Evolutionary conservation across 306 rosid genomes (phyloP), one percentile per base, ranked within the genome.

Genomic region (Cicer pinnatifidum): DNA sequence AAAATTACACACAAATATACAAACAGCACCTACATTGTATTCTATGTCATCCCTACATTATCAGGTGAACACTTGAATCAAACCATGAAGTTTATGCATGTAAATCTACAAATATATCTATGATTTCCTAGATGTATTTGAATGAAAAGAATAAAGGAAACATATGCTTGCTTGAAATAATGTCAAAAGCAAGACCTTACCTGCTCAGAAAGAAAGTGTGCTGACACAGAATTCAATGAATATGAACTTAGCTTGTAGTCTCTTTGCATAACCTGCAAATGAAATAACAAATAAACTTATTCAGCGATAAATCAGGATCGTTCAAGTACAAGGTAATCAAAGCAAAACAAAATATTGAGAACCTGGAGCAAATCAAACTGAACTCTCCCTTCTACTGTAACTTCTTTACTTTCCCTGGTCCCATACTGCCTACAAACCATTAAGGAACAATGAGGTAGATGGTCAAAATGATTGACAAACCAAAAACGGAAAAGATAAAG

Each of bases 331-430:
- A 5, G 69, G 81, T 47, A 78, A 73, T 63, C 72, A 65, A 72
- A 68, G 67, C 69, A 78, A 80, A 77, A 71, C 51, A 70, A 16
- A 38, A 67, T 53, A 47, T 53, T 23, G 62, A 77, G 71, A 72
- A 94, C 99, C 99, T 94, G 99, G 76, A 94, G 91, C 86, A 94
- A 83, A 84, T 94, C 99, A 83, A 94, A 94, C 78, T 94, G 99
- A 80, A 94, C 99, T 84, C 99, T 84, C 82, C 99, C 99, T 81
- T 94, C 97, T 65, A 94, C 72, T 28, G 95, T 69, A 51, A 94
- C 92, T 83, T 94, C 99, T 84, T 94, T 94, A 73, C 99, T 91
- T 78, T 94, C 99, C 85, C 99, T 86, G 76, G 91, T 94, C 68
- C 97, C 99, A 16, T 76, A 85, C 87, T 94, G 99, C 83, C 99